These are phyloP conservation scores for Polychytrium aggregatum DNA, from an alignment of 192 early-diverging fungal genomes.

Conservation along the genomic window DNA sequence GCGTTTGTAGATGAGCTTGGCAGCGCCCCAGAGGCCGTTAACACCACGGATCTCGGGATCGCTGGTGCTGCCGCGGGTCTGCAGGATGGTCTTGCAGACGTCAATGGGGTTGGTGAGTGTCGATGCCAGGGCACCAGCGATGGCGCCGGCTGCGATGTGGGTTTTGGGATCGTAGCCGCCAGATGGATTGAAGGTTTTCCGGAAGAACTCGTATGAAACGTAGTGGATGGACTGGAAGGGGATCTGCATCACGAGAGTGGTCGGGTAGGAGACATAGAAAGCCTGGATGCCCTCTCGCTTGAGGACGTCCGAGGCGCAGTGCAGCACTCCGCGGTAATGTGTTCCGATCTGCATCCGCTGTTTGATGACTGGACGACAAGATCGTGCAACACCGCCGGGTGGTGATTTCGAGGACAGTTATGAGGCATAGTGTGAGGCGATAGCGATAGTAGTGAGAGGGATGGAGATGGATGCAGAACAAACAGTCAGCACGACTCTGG, in stretches of 20 bases:
- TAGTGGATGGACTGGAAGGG: slow-evolving; percentile 95
- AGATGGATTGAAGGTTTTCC: slow-evolving; percentile 68
- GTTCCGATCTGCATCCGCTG: slow-evolving; percentile 90
- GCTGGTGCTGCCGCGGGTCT: slow-evolving; percentile 70
- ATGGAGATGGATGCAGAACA: no score
- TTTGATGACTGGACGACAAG: slow-evolving; percentile 57
- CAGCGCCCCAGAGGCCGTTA: slow-evolving; percentile 57
- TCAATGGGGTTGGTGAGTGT: slow-evolving; percentile 89
- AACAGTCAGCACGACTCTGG: no score
- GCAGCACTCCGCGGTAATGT: slow-evolving; percentile 51
- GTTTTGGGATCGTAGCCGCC: slow-evolving; percentile 76
- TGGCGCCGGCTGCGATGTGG: slow-evolving; percentile 74
- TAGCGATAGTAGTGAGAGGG: no score
- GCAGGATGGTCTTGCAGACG: slow-evolving; percentile 90
- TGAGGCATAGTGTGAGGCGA: not conserved
- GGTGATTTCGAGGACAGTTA: no score
- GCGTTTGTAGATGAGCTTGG: slow-evolving; percentile 60
- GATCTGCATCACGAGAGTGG: slow-evolving; percentile 86
- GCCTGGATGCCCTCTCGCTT: slow-evolving; percentile 67
- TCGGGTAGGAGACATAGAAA: slow-evolving; percentile 90
- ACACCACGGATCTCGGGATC: slow-evolving; percentile 62
- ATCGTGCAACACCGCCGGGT: not conserved
- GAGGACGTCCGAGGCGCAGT: slow-evolving; percentile 60
- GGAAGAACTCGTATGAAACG: slow-evolving; percentile 79
- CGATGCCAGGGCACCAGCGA: slow-evolving; percentile 81